phyloP scores from a whole-genome alignment of 2,329 filamentous ascomycete genomes.

The Colletotrichum chrysophilum region DNA sequence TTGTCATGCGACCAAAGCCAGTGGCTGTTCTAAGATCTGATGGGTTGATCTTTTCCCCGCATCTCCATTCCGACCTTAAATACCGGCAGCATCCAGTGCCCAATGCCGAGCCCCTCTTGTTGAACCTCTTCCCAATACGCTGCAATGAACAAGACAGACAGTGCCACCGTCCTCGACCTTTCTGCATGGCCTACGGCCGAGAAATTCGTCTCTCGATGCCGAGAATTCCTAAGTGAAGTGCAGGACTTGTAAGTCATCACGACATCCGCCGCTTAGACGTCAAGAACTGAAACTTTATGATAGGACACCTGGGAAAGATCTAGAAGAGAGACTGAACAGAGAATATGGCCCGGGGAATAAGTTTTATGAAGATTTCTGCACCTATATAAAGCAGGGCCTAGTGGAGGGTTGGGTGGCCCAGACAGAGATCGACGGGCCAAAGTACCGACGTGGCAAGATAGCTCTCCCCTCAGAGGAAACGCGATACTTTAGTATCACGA shows the following conservation, averaged over 20 bases:
- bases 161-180: conserved; percentile 26
- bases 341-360: conserved; percentile 47
- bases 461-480: conserved; percentile 48
- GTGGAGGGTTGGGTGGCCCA: conserved; percentile 50
- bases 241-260: conserved; percentile 32
- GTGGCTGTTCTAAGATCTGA: background rate
- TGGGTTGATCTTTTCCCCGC: background rate
- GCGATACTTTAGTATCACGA: conserved; percentile 59
- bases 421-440: conserved; percentile 46
- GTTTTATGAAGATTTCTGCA: conserved; percentile 47
- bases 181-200: conserved; percentile 32
- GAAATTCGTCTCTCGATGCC: conserved; percentile 30
- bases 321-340: conserved; percentile 47
- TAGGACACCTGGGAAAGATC: conserved; percentile 50
- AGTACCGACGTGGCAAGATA: conserved; percentile 53
- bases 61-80: background rate
- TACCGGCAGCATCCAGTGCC: background rate
- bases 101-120: background rate
- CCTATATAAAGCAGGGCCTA: conserved; percentile 41
- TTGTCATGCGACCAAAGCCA: background rate
- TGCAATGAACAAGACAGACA: conserved; percentile 6
- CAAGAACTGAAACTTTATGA: background rate
- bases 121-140: background rate
- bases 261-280: background rate
- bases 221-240: conserved; percentile 34